Base-by-base conservation (phyloP, 2,329 filamentous ascomycete genomes). In the Nemania abortiva region DNA sequence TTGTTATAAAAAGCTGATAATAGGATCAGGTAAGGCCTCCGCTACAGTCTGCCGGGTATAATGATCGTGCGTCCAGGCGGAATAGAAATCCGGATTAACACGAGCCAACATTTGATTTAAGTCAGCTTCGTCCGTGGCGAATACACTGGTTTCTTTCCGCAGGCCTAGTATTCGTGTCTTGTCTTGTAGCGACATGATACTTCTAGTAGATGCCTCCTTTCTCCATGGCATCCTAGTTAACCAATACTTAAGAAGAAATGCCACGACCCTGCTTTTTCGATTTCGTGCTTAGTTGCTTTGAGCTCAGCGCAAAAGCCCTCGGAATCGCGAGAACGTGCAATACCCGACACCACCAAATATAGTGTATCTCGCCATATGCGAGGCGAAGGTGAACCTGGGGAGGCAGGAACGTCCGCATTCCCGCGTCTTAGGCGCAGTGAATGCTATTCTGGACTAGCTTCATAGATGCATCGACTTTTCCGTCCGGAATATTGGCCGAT, bases 181-280 rank as follows among this genome's bases (percentile, higher is more conserved):
- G 9, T 22, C n/a, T 11, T 24, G 49, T 6, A 22, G 54, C 2
- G 29, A 13, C 5, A 52, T 42, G 6, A 47, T 18, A 56, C 39
- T 34, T 47, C 37, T 2, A 45, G 15, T 34, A 31, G 27, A 47
- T 83, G 66, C 83, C 85, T 69, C 77, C 80, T 20, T 83, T 75
- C 60, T 85, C 83, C 20, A 85, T 65, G 0, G 83, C 83, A 47
- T 86, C 82, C 62, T 81, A 84, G 68, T 83, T 83, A 34, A 34
- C 9, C 31, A 34, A 34, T 34, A 34, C 5, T 34, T 34, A 34
- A 34, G 9, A 34, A 34, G 31, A n/a, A n/a, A 34, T 34, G 31
- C 9, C 9, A 9, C 31, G 31, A 9, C 9, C 31, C 31, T 34
- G 31, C 31, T 34, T 34, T 9, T 34, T 34, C 9, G n/a, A n/a